Base-by-base conservation (phyloP, 192 early-diverging fungal genomes). In the Glomus cerebriforme region DNA sequence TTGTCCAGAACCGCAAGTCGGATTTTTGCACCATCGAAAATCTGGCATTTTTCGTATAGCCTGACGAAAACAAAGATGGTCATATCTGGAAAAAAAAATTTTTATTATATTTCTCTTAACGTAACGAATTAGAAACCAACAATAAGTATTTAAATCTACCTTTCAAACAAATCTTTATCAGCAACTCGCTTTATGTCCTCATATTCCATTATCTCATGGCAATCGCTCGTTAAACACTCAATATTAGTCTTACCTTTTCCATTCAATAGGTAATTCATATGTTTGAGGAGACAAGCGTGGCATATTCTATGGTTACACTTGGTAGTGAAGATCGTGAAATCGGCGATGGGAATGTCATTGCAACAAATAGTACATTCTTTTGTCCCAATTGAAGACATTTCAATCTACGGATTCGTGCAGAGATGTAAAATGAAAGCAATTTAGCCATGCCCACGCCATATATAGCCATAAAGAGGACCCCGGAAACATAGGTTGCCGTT, bases 1-100 rank as follows among this genome's bases (percentile, higher is more conserved):
- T 66, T 77, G 75, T 37, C 75, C 75, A 0, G 62, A 62, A 7
- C 75, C 75, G 39, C 75, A 77, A 27, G 2, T 45, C 15, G 60
- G 62, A 65, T 47, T 66, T 15, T 58, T 32, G n/a, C 75, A 77
- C 75, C 75, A 77, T 39, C 62, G 17, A 65, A 77, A 77, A 64
- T 77, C 75, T 9, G 75, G 62, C 37, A 65, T 47, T 64, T 47
- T 15, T 49, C 45, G 24, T 32, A 73, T 43, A 7, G 43, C 45
- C 7, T 73, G 39, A 32, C 70, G 24, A 13, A 73, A 58, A 13
- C 24, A 29, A 15, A 73, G 32, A 58, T 58, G 2, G 8, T 73
- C 70, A 73, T 49, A 49, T 73, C 70, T 73, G 34, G 15, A 35
- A 70, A 70, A 73, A 54, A 47, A 19, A 4, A 54, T 15, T 73